Conservation (phyloP, 2,329 filamentous ascomycete genomes). For the Aspergillus sp. region DNA sequence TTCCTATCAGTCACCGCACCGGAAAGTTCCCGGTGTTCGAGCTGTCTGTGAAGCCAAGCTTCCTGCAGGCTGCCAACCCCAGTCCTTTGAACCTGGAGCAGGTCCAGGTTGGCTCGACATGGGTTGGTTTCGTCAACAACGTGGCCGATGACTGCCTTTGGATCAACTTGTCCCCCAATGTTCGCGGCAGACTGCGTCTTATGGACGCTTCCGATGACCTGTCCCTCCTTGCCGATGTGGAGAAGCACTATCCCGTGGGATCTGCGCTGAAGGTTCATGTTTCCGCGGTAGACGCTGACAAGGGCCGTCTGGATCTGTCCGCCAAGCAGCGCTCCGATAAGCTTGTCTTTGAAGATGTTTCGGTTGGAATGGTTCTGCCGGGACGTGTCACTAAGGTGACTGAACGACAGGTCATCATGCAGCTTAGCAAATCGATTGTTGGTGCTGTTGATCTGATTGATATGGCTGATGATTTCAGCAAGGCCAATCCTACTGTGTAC, state of each 20-base stretch:
- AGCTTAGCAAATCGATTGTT: conserved; percentile 76
- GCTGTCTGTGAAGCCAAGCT: conserved; percentile 74
- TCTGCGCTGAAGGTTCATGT: conserved; percentile 82
- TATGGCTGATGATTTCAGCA: conserved; percentile 80
- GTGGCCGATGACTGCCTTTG: conserved; percentile 76
- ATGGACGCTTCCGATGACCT: conserved; percentile 88
- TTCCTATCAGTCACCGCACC: conserved; percentile 84
- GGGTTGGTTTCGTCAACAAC: conserved; percentile 90
- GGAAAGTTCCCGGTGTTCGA: conserved; percentile 80
- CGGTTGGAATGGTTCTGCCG: conserved; percentile 76
- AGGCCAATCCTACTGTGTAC: conserved; percentile 73
- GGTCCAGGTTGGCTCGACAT: conserved; percentile 69
- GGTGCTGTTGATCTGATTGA: conserved; percentile 82
- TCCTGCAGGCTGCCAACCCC: conserved; percentile 55
- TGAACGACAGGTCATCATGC: conserved; percentile 80
- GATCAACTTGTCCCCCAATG: conserved; percentile 85
- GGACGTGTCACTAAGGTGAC: conserved; percentile 82
- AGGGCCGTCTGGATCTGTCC: conserved; percentile 80
- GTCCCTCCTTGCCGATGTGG: conserved; percentile 72
- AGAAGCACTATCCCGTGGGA: conserved; percentile 83
- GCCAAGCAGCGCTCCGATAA: conserved; percentile 65
- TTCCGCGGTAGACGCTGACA: conserved; percentile 69
- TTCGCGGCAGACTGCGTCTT: conserved; percentile 78
- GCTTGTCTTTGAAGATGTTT: conserved; percentile 70
- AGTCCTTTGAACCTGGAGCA: conserved; percentile 70